Evolutionary conservation across 345 rosid genomes (phyloP).

Genomic region (Syzygium aqueum): DNA sequence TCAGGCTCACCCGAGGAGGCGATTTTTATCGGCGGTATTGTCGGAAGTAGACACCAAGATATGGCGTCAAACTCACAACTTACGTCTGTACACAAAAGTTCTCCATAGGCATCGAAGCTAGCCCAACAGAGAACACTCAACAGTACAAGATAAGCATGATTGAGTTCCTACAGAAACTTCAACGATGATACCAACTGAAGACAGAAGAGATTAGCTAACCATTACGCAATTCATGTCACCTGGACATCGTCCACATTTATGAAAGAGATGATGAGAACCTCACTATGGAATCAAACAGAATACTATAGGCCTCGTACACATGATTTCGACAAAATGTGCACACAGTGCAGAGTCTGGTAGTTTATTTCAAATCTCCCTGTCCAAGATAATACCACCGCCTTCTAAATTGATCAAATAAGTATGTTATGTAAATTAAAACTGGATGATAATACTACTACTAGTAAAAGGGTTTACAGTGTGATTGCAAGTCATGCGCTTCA

Average conservation of each 20-base stretch:
- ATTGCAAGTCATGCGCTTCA: not conserved
- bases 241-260: not conserved
- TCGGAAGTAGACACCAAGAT: not conserved
- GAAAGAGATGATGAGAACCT: not conserved
- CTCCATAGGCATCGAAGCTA: not conserved
- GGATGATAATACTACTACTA: not conserved
- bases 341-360: not conserved
- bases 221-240: not conserved
- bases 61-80: not conserved
- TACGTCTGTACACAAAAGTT: not conserved
- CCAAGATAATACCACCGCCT: not conserved
- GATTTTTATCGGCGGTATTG: not conserved
- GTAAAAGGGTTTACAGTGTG: not conserved
- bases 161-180: not conserved
- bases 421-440: not conserved
- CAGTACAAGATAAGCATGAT: not conserved
- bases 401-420: not conserved
- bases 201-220: rapidly evolving
- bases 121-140: not conserved
- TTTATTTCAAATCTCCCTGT: not conserved
- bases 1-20: not conserved
- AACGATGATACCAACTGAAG: not conserved
- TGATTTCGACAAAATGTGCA: not conserved
- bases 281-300: not conserved
- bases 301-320: not conserved